phyloP scores from a whole-genome alignment of 495 filamentous ascomycete species.

The Cercophora sp. region DNA sequence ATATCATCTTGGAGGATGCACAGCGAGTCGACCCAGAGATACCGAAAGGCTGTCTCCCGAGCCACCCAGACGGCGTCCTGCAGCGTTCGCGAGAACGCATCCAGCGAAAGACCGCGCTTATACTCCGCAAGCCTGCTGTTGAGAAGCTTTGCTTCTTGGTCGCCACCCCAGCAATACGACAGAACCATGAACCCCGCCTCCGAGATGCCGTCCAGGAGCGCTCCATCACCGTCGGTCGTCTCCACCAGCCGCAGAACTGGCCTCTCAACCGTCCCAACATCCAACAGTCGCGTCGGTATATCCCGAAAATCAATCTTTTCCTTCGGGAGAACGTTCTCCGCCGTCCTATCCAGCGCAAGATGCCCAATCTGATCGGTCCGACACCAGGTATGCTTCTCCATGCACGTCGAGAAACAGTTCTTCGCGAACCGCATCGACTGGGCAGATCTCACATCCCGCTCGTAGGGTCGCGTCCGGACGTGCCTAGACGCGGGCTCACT shows the following conservation, averaged over 20 bases:
- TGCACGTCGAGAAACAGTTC: not conserved
- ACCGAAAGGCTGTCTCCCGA: conserved; percentile 15
- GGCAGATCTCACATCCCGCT: not conserved
- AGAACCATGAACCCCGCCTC: conserved; percentile 13
- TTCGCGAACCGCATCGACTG: not conserved
- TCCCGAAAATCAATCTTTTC: not conserved
- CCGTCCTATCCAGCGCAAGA: not conserved
- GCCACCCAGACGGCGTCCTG: conserved; percentile 24
- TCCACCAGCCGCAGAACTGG: conserved; percentile 2
- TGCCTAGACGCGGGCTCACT: not conserved
- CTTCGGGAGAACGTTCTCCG: not conserved
- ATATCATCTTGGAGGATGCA: conserved; percentile 25
- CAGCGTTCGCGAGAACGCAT: conserved; percentile 5
- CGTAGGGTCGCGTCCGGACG: not conserved
- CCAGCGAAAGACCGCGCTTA: not conserved
- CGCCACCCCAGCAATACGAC: conserved; percentile 20
- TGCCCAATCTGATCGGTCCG: conserved; percentile 3
- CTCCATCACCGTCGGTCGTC: not conserved
- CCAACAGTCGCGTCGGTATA: conserved; percentile 1
- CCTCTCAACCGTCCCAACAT: not conserved
- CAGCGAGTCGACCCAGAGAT: conserved; percentile 27
- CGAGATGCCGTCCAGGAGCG: not conserved
- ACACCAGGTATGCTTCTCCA: conserved; percentile 1
- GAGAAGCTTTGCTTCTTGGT: conserved; percentile 13
- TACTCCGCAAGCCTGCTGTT: not conserved